Evolutionary conservation across 495 filamentous ascomycete species (phyloP).

Genomic region (Neurospora sublineolata): DNA sequence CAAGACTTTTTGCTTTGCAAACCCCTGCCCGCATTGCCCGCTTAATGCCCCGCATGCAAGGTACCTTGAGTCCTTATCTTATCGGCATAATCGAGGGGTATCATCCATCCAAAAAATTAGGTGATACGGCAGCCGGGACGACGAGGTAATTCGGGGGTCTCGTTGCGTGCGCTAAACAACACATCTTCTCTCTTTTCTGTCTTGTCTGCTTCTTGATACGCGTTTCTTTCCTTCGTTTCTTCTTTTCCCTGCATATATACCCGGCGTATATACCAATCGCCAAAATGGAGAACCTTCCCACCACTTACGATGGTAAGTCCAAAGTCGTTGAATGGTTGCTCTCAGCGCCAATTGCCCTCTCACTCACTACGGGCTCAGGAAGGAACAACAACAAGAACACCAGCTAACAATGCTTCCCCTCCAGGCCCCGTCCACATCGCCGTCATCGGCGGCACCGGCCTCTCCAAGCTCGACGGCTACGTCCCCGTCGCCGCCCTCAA

Average conservation of each 20-base stretch:
- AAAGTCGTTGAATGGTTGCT: not conserved
- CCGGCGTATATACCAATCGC: not conserved
- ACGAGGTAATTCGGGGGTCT: not conserved
- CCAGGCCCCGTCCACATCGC: conserved; percentile 75
- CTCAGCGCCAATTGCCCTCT: not conserved
- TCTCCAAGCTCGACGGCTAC: conserved; percentile 61
- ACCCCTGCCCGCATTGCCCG: not conserved
- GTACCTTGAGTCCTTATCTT: not conserved
- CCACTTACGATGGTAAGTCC: not conserved
- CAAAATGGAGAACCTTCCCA: conserved; percentile 1
- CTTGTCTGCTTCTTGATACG: not conserved
- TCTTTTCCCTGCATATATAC: not conserved
- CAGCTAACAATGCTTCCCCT: not conserved
- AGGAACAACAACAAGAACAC: not conserved
- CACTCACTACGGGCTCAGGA: not conserved
- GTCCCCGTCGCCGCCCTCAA: conserved; percentile 65
- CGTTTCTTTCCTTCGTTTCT: not conserved
- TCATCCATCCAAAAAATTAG: not conserved
- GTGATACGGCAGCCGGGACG: not conserved
- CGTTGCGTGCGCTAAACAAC: not conserved
- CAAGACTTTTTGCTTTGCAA: not conserved
- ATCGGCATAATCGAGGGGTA: not conserved
- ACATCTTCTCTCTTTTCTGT: not conserved
- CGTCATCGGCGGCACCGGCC: conserved; percentile 93
- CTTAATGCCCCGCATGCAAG: not conserved